Conservation (phyloP, 2,329 filamentous ascomycete species). For the Pseudogymnoascus sp. region DNA sequence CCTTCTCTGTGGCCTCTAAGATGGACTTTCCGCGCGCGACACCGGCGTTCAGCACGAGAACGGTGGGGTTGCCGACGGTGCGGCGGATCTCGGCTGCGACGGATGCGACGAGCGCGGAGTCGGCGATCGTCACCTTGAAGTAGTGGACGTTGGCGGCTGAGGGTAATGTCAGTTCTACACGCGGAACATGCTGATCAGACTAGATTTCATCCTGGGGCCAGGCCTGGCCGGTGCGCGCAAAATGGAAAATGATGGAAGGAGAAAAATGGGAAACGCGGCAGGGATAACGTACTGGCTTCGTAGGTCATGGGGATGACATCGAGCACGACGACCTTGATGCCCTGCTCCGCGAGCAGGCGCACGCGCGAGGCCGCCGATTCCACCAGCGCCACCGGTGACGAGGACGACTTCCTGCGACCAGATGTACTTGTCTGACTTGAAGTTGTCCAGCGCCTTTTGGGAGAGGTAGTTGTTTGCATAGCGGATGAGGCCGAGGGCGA, state of each 20-base stretch:
- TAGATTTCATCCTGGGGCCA: conserved; percentile 13
- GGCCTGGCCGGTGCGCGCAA: not conserved
- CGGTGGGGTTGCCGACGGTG: conserved; percentile 56
- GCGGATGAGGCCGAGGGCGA: conserved; percentile 45
- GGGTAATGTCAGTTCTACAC: conserved; percentile 6
- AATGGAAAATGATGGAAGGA: not conserved
- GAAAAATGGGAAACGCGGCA: not conserved
- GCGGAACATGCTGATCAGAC: not conserved
- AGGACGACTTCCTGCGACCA: conserved; percentile 66
- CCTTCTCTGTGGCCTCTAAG: conserved; percentile 48
- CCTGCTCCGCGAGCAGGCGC: conserved; percentile 57
- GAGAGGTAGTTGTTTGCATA: conserved; percentile 47
- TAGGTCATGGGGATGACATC: conserved; percentile 60
- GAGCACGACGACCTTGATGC: conserved; percentile 63
- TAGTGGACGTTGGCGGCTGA: conserved; percentile 53
- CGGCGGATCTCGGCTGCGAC: conserved; percentile 48
- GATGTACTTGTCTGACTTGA: conserved; percentile 48
- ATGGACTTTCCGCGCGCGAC: conserved; percentile 56
- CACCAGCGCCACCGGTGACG: conserved; percentile 67
- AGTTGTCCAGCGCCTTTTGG: conserved; percentile 43
- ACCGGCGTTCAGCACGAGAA: conserved; percentile 69
- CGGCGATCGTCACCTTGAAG: conserved; percentile 62
- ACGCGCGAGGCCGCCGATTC: conserved; percentile 72
- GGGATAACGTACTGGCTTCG: conserved; percentile 37
- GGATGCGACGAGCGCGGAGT: conserved; percentile 43